Percentiles rank a stretch among this genome's conserved stretches.
phyloP scores from a whole-genome alignment of 305 asterid species.

The Withania somnifera region DNA sequence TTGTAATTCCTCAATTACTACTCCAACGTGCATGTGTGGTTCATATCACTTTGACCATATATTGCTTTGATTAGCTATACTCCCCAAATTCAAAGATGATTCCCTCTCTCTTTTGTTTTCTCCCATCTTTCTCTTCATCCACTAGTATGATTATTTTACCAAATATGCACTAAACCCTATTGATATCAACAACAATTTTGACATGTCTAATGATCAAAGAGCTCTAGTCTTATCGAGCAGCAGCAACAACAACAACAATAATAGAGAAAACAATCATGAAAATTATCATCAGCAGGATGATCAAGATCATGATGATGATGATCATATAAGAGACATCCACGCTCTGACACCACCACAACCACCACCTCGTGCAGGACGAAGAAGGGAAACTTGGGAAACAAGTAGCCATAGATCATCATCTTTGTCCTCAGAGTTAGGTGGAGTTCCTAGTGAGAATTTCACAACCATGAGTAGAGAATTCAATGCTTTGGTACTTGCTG shows the following conservation, averaged over 20 bases:
- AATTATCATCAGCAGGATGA: not conserved
- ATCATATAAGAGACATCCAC: conserved; percentile 58
- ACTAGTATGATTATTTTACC: not conserved
- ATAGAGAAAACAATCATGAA: not conserved
- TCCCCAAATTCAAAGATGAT: not conserved
- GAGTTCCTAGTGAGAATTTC: conserved; percentile 44
- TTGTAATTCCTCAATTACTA: not conserved
- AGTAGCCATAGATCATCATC: conserved; percentile 41
- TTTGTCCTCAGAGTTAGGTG: conserved; percentile 37
- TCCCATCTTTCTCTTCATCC: not conserved
- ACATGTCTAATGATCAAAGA: conserved; percentile 46
- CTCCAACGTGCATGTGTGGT: conserved; percentile 42
- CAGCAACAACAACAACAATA: not conserved
- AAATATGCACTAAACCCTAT: not conserved
- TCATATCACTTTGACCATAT: conserved; percentile 14
- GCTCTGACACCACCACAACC: conserved; percentile 58
- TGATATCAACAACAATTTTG: not conserved
- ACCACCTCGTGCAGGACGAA: conserved; percentile 10
- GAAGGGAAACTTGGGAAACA: conserved; percentile 45
- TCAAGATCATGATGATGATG: conserved; percentile 8
- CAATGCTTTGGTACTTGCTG: conserved; percentile 66
- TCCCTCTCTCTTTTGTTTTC: not conserved
- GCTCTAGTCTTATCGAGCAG: conserved; percentile 11
- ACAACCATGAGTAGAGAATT: conserved; percentile 74
- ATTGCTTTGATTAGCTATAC: conserved; percentile 6